Base-by-base conservation (phyloP, 2,329 filamentous ascomycete species). In the Penicillium sp. region DNA sequence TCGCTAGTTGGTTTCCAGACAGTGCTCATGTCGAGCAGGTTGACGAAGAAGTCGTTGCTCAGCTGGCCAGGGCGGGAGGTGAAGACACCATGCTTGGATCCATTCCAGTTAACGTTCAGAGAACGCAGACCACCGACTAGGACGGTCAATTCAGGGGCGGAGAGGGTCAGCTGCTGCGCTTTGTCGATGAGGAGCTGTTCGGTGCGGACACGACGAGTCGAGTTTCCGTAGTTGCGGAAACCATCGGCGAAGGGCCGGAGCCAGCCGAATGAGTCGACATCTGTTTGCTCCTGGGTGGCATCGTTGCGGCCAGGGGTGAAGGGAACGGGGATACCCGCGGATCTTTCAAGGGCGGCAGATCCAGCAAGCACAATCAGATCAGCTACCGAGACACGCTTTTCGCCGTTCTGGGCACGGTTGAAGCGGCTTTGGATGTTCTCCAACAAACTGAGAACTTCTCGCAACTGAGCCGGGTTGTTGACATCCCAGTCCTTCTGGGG, bases 1-100 rank as follows among this genome's bases (percentile, higher is more conserved):
- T 66, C 64, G 57, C 78, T 77, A 39, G 76, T 76, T 0, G 82
- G 68, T 77, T 85, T 85, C 89, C 89, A 92, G 23, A 76, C 79
- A 7, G 83, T 89, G 73, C 75, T 78, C 67, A 82, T 83, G 68
- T 91, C 88, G 25, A 93, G 83, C 1, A 93, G 80, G 78, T 92
- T 91, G 75, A 90, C 83, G 70, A 93, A 93, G 82, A 91, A 93
- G 77, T 92, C 89, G 75, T 89, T 91, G 69, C 86, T 89, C 67
- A 93, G 80, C 65, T 84, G 75, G 42, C 89, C 89, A 1, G 88
- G 86, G 8, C 79, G 80, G 65, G 81, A 80, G 56, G 89, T 93
- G 69, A 92, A 81, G 57, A 92, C 82, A 58, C 89, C 89, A 57
- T 84, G 75, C 25, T 78, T 70, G 0, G 88, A 90, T 42, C 86